Evolutionary conservation across 768 basidiomycete species (phyloP), one percentile per base, ranked within the genome.

Genomic region (Leccinum truebloodii): DNA sequence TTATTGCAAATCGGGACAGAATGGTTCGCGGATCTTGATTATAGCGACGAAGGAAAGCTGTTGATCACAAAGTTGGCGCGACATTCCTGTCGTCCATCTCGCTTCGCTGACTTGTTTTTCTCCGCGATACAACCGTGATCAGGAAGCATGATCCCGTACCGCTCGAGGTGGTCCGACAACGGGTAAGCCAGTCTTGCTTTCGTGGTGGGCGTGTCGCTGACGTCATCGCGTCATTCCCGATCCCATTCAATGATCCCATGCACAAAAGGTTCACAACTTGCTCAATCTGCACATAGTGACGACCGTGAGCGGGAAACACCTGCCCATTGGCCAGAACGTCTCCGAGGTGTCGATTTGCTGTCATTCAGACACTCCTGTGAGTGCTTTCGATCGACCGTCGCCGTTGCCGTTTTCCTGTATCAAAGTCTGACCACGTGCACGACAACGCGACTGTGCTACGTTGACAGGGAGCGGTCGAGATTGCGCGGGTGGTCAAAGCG

Each of bases 1-100:
- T 35, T 10, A 24, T 26, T 4, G 1, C 24, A 57, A 32, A 41
- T 12, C 7, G 53, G 14, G 32, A 57, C 58, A 86, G 86, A 87
- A 61, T 87, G 85, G 83, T 88, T 86, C 65, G 85, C 83, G 2
- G 87, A 90, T 67, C 70, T 88, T 30, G 84, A 86, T 20, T 88
- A 89, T 63, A 79, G 72, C 54, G 67, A 77, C 3, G 77, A 81
- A 58, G 87, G 87, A 3, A 82, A 81, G 63, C 75, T 88, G 30
- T 66, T 88, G 39, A 86, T 86, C 58, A 86, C 86, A 9, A 81
- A 84, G 85, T 84, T 7, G 9, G 28, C 24, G 4, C 24, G 6
- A 26, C 28, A 13, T 3, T n/a, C 1, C 16, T 18, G 30, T 14
- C 14, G 3, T 24, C 3, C 5, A 2, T 4, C 12, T 20, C 51